Percentiles rank a stretch among this genome's conserved stretches.
phyloP scores from a whole-genome alignment of 2,329 filamentous ascomycete species.

The Tolypocladium ovalisporum region DNA sequence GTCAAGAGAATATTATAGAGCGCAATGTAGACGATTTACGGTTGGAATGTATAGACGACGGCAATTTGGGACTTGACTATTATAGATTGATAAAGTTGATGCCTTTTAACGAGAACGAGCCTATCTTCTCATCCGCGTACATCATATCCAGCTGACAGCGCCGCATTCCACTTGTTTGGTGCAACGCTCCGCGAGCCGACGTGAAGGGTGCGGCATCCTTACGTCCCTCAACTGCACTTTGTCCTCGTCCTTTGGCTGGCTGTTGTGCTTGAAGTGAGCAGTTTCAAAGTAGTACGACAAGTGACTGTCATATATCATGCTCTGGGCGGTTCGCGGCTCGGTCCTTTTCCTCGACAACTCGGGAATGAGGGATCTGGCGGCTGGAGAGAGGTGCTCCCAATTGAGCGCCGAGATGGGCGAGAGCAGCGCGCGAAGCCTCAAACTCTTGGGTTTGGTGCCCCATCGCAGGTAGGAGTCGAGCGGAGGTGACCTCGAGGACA shows the following conservation, averaged over 20 bases:
- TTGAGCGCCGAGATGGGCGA: not conserved
- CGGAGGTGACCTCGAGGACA: not conserved
- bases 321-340: not conserved
- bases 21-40: not conserved
- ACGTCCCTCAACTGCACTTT: not conserved
- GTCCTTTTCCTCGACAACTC: not conserved
- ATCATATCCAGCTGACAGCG: not conserved
- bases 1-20: constrained; percentile 39
- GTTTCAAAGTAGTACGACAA: not conserved
- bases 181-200: not conserved
- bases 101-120: not conserved
- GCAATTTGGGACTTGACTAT: not conserved
- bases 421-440: not conserved
- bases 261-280: not conserved
- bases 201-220: not conserved
- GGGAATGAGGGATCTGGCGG: not conserved
- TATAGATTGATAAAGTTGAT: not conserved
- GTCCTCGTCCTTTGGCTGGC: no score
- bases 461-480: not conserved
- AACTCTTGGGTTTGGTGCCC: not conserved
- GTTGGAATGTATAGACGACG: not conserved
- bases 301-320: not conserved
- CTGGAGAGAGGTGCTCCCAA: not conserved
- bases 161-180: not conserved
- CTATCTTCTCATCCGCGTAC: no score